Percentiles rank a stretch among this genome's conserved stretches.
These are phyloP conservation scores for Psilocybe cyanescens DNA, from an alignment of 768 basidiomycete genomes.

Conservation along the genomic window DNA sequence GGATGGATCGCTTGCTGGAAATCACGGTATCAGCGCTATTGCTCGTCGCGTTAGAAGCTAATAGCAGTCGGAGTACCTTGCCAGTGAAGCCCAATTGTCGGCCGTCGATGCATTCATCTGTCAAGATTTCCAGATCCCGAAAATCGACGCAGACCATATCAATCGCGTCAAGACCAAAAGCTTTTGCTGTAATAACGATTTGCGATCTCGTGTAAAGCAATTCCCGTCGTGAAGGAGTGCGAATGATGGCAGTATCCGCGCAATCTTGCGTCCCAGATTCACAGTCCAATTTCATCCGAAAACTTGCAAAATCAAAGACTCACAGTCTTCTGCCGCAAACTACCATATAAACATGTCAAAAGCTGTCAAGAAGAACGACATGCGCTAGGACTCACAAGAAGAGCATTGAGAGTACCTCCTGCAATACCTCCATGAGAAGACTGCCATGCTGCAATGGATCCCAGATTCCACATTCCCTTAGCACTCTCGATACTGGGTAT, in stretches of 20 bases:
- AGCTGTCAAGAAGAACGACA: not conserved
- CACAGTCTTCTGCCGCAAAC: slow-evolving; percentile 97
- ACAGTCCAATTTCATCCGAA: not conserved
- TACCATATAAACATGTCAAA: slow-evolving; percentile 29
- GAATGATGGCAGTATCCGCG: slow-evolving; percentile 83
- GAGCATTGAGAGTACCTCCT: slow-evolving; percentile 62
- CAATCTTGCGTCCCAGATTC: slow-evolving; percentile 59
- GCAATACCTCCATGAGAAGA: slow-evolving; percentile 46
- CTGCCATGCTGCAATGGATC: slow-evolving; percentile 73
- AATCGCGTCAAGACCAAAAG: slow-evolving; percentile 82
- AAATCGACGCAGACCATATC: slow-evolving; percentile 96
- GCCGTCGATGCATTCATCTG: slow-evolving; percentile 81
- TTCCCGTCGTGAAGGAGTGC: slow-evolving; percentile 75
- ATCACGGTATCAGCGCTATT: slow-evolving; percentile 1
- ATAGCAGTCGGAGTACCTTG: slow-evolving; percentile 55
- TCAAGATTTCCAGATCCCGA: slow-evolving; percentile 66
- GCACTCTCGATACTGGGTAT: slow-evolving; percentile 91
- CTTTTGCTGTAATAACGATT: slow-evolving; percentile 81
- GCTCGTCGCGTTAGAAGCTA: not conserved
- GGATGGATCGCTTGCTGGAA: slow-evolving; percentile 94
- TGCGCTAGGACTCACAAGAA: slow-evolving; percentile 54
- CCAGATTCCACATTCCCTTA: slow-evolving; percentile 64
- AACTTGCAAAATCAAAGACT: slow-evolving; percentile 19
- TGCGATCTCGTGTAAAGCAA: slow-evolving; percentile 84
- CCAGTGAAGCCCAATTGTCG: slow-evolving; percentile 87